These are phyloP conservation scores for Anthostomella pinea DNA, from an alignment of 2,329 filamentous ascomycete species.

Conservation along the genomic window DNA sequence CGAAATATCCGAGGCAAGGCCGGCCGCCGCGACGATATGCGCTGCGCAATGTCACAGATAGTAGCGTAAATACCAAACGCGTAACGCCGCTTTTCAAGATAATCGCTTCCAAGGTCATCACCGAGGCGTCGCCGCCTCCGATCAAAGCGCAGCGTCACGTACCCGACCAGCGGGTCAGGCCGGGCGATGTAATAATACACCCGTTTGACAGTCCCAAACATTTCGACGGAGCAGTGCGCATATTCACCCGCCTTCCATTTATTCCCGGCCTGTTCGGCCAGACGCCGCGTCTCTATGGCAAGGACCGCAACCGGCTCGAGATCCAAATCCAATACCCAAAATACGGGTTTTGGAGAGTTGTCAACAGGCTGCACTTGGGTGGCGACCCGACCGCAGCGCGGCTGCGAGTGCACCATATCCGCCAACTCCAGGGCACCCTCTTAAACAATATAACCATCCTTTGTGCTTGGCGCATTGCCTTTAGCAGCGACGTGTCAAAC, in stretches of 20 bases:
- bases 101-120: not conserved
- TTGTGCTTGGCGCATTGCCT: conserved; percentile 3
- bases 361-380: not conserved
- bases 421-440: conserved; percentile 1
- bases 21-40: not conserved
- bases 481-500: not conserved
- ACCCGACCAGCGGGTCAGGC: too few relatives aligned
- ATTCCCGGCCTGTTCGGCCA: not conserved
- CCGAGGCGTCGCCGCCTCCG: not conserved
- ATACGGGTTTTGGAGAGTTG: not conserved
- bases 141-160: too few relatives aligned
- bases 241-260: conserved; percentile 1
- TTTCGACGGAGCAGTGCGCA: not conserved
- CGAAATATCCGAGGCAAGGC: not conserved
- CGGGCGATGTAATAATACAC: not conserved
- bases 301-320: conserved; percentile 1
- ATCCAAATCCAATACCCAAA: not conserved
- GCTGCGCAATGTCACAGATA: not conserved
- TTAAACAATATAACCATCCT: conserved; percentile 4
- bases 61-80: not conserved
- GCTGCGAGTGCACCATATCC: conserved; percentile 3
- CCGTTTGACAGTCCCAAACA: not conserved
- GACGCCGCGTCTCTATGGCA: not conserved
- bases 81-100: conserved; percentile 4
- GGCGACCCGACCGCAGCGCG: not conserved